Percentiles rank a stretch among this genome's conserved stretches.
phyloP scores from a whole-genome alignment of 768 basidiomycete species.

The Boletus speciosus region DNA sequence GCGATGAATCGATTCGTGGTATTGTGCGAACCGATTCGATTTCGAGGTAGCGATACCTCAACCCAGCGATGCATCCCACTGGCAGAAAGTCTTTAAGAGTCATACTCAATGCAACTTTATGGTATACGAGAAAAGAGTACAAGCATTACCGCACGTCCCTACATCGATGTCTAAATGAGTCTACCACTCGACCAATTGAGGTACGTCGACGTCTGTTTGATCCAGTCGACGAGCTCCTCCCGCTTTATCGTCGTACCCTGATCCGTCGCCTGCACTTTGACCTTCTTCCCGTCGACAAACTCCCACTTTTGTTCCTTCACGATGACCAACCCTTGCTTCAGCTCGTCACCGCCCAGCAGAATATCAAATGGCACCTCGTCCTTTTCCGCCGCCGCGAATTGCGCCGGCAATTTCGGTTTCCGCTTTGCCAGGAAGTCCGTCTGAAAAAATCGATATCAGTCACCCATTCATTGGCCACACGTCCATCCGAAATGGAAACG shows the following conservation, averaged over 20 bases:
- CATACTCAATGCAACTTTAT: background rate
- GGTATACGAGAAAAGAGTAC: conserved; percentile 3
- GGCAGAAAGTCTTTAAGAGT: too few relatives aligned
- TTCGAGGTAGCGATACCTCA: too few relatives aligned
- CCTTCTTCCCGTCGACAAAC: conserved; percentile 67
- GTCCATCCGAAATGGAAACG: conserved; percentile 1
- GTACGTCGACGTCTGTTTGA: conserved; percentile 42
- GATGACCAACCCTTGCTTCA: conserved; percentile 77
- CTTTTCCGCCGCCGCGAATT: conserved; percentile 87
- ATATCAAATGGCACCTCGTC: conserved; percentile 93
- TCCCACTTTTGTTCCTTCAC: conserved; percentile 93
- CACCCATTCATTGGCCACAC: background rate
- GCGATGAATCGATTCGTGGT: too few relatives aligned
- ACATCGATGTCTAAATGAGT: conserved; percentile 19
- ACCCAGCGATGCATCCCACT: too few relatives aligned
- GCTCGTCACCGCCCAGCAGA: conserved; percentile 85
- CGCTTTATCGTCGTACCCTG: conserved; percentile 66
- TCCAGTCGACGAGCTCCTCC: conserved; percentile 57
- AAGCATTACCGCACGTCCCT: too few relatives aligned
- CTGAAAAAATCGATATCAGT: conserved; percentile 37
- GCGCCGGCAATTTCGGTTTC: conserved; percentile 83
- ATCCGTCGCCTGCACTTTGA: conserved; percentile 53
- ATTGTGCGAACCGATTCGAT: too few relatives aligned
- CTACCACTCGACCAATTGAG: conserved; percentile 31
- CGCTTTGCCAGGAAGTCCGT: conserved; percentile 90